Percentiles rank a stretch among this genome's conserved stretches.
Evolutionary conservation across 768 basidiomycete genomes (phyloP).

Genomic region (Hericium coralloides): DNA sequence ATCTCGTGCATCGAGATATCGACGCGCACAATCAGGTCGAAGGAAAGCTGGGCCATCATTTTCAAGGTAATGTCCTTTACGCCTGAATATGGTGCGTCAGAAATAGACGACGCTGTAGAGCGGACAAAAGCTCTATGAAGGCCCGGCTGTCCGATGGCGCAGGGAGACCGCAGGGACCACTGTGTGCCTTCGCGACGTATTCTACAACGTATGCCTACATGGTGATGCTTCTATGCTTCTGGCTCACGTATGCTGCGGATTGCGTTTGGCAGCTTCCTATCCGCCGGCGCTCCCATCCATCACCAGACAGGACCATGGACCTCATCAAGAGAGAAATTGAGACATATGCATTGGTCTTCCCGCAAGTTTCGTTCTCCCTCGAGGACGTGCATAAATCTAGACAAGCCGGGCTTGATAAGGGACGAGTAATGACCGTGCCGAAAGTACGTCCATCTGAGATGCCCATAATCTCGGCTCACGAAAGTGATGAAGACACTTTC

Average conservation of each 20-base stretch:
- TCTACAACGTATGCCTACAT: slow-evolving; percentile 59
- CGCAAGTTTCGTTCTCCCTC: slow-evolving; percentile 58
- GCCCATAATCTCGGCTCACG: background rate
- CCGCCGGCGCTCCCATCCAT: slow-evolving; percentile 63
- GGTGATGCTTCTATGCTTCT: background rate
- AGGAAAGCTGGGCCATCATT: slow-evolving; percentile 68
- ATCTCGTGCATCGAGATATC: slow-evolving; percentile 75
- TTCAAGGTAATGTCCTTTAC: slow-evolving; percentile 46
- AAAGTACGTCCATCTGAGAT: slow-evolving; percentile 37
- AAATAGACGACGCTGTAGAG: slow-evolving; percentile 33
- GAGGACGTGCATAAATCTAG: slow-evolving; percentile 40
- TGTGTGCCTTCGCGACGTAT: slow-evolving; percentile 81
- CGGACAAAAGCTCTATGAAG: slow-evolving; percentile 56
- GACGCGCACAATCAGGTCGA: slow-evolving; percentile 56
- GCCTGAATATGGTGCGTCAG: background rate
- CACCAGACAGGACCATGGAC: slow-evolving; percentile 51
- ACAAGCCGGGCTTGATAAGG: slow-evolving; percentile 29
- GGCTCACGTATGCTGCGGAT: background rate
- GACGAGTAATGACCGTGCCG: slow-evolving; percentile 49
- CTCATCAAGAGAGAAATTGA: slow-evolving; percentile 66
- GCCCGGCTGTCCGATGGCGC: slow-evolving; percentile 68
- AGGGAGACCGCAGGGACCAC: slow-evolving; percentile 70
- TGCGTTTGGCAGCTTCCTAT: slow-evolving; percentile 61
- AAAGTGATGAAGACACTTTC: slow-evolving; percentile 45
- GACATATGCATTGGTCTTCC: slow-evolving; percentile 63